Conservation (phyloP, 208 protist species). For the Herpetomonas tarakana region DNA sequence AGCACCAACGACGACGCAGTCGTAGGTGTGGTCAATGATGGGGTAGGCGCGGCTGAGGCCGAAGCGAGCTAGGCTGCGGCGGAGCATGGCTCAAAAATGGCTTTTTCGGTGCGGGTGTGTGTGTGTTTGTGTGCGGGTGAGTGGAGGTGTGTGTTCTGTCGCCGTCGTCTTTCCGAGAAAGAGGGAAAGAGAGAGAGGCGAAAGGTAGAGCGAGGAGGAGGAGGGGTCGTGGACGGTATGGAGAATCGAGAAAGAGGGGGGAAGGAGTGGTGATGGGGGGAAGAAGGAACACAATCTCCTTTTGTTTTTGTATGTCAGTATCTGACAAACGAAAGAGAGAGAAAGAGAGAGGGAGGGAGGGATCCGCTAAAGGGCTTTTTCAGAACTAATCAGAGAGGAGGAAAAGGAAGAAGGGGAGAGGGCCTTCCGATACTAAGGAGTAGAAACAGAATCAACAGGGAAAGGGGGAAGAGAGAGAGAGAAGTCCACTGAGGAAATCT, state of each 20-base stretch:
- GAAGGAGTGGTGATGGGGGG: too few species aligned
- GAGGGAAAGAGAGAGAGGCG: background rate
- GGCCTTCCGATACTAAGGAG: background rate
- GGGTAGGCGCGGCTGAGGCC: slow-evolving; percentile 87
- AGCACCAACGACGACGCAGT: slow-evolving; percentile 98
- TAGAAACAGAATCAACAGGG: too few species aligned
- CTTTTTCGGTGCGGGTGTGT: slow-evolving; percentile 3
- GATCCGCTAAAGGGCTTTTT: background rate
- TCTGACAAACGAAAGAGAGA: background rate
- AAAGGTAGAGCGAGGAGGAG: slow-evolving; percentile 5
- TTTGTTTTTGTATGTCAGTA: too few species aligned
- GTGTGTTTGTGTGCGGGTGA: background rate
- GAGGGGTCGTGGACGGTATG: too few species aligned
- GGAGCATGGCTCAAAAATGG: slow-evolving; percentile 40
- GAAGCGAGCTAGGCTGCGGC: slow-evolving; percentile 52
- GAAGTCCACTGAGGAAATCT: too few species aligned
- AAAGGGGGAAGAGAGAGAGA: too few species aligned
- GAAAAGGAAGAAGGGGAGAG: background rate
- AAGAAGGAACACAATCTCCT: too few species aligned
- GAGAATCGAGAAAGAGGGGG: too few species aligned
- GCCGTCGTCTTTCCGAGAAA: background rate
- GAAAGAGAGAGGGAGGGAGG: background rate
- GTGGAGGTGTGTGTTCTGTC: background rate
- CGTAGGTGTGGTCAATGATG: slow-evolving; percentile 98
- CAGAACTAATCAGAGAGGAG: background rate